These are phyloP conservation scores for Vickermania spadyakhi DNA, from an alignment of 208 protist species.

Conservation along the genomic window DNA sequence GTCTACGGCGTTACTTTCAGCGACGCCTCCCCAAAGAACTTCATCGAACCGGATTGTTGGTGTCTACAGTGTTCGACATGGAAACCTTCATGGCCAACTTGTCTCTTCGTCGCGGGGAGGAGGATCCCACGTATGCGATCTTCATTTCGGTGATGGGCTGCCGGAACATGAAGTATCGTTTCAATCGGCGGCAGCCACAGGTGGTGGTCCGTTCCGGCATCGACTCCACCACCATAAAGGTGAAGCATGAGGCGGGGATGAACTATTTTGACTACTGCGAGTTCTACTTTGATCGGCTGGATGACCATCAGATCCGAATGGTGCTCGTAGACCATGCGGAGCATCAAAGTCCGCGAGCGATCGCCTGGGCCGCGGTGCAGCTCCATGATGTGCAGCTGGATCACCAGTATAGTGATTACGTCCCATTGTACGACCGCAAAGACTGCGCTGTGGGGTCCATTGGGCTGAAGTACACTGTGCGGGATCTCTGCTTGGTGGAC, in stretches of 20 bases:
- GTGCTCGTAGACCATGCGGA: slow-evolving; percentile 77
- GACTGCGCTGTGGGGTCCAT: slow-evolving; percentile 29
- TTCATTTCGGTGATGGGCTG: slow-evolving; percentile 73
- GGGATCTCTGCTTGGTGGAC: slow-evolving; percentile 54
- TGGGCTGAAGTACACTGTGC: slow-evolving; percentile 68
- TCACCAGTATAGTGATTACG: slow-evolving; percentile 57
- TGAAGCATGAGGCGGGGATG: slow-evolving; percentile 52
- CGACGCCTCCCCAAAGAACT: slow-evolving; percentile 49
- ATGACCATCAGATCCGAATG: slow-evolving; percentile 35
- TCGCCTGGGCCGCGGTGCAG: slow-evolving; percentile 51
- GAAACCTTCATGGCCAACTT: slow-evolving; percentile 73
- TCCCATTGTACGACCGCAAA: slow-evolving; percentile 29
- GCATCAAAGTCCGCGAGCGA: slow-evolving; percentile 40
- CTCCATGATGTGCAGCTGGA: slow-evolving; percentile 25
- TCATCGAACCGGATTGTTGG: slow-evolving; percentile 62
- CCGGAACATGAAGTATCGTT: slow-evolving; percentile 34
- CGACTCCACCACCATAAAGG: slow-evolving; percentile 47
- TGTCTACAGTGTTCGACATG: slow-evolving; percentile 76
- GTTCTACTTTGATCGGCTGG: slow-evolving; percentile 49
- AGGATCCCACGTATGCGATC: slow-evolving; percentile 56
- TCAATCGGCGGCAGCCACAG: slow-evolving; percentile 58
- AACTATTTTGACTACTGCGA: slow-evolving; percentile 83
- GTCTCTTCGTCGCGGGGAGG: slow-evolving; percentile 41
- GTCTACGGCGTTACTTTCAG: slow-evolving; percentile 57
- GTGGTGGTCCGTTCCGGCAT: slow-evolving; percentile 65